Conservation (phyloP, 352 stramenopile genomes). For the Peronospora tabacina region DNA sequence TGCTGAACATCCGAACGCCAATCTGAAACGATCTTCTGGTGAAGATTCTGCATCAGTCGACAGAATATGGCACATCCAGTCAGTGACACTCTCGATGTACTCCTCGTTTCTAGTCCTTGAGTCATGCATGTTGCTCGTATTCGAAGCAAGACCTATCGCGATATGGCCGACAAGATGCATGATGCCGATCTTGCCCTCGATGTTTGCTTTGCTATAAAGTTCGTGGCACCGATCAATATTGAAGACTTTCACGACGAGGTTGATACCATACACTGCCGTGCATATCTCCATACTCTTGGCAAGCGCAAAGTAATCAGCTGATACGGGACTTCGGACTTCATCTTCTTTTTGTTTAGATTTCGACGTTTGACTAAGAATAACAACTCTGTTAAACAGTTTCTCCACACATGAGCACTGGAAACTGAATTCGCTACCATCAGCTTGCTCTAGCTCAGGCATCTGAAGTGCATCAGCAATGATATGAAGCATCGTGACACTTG, state of each 20-base stretch:
- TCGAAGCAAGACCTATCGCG: slow-evolving; percentile 5
- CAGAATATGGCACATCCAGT: slow-evolving; percentile 25
- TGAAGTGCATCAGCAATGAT: slow-evolving; percentile 25
- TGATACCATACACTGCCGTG: slow-evolving; percentile 11
- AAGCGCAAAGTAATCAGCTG: slow-evolving; percentile 14
- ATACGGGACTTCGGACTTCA: not conserved
- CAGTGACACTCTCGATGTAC: slow-evolving; percentile 14
- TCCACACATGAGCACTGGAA: slow-evolving; percentile 11
- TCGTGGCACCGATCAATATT: slow-evolving; percentile 18
- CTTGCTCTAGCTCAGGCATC: slow-evolving; percentile 26
- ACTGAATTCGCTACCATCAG: slow-evolving; percentile 2
- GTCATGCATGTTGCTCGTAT: slow-evolving; percentile 2
- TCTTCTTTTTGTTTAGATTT: not conserved
- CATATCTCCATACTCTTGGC: slow-evolving; percentile 27
- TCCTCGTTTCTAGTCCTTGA: slow-evolving; percentile 1
- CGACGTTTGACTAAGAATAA: not conserved
- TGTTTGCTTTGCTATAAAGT: slow-evolving; percentile 7
- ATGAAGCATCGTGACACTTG: slow-evolving; percentile 30
- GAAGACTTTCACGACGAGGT: slow-evolving; percentile 15
- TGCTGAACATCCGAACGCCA: slow-evolving; percentile 11
- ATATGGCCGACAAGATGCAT: slow-evolving; percentile 14
- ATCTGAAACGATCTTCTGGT: slow-evolving; percentile 12
- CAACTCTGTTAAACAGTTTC: slow-evolving; percentile 6
- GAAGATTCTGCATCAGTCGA: slow-evolving; percentile 4
- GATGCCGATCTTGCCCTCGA: slow-evolving; percentile 8